Percentiles rank a stretch among this genome's conserved stretches.
phyloP scores from a whole-genome alignment of 2,329 filamentous ascomycete genomes.

The Aspergillaceae sp. region DNA sequence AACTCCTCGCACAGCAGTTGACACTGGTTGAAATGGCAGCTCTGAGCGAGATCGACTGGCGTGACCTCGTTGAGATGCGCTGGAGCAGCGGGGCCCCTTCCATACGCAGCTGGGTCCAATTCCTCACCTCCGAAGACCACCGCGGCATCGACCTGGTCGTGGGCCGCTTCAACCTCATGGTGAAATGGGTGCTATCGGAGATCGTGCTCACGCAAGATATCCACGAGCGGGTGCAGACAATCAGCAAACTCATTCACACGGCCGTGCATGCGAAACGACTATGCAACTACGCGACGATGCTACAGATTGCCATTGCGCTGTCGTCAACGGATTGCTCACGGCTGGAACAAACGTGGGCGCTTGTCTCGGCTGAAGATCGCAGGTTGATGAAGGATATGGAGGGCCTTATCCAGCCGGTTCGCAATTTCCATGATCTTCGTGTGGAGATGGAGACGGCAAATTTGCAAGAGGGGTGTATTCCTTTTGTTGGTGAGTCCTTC shows the following conservation, averaged over 20 bases:
- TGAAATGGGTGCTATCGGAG: slow-evolving; percentile 58
- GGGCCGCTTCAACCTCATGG: slow-evolving; percentile 57
- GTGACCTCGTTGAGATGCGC: slow-evolving; percentile 55
- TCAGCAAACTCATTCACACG: slow-evolving; percentile 57
- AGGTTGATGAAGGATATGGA: slow-evolving; percentile 52
- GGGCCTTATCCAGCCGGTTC: slow-evolving; percentile 51
- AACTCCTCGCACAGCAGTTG: slow-evolving; percentile 54
- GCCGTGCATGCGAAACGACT: slow-evolving; percentile 50
- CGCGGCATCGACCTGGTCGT: slow-evolving; percentile 57
- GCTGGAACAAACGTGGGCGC: slow-evolving; percentile 50
- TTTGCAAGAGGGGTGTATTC: slow-evolving; percentile 54
- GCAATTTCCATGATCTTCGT: slow-evolving; percentile 55
- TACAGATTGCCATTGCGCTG: slow-evolving; percentile 56
- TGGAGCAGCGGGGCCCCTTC: slow-evolving; percentile 50
- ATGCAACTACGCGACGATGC: slow-evolving; percentile 58
- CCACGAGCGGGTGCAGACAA: slow-evolving; percentile 51
- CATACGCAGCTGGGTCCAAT: slow-evolving; percentile 54
- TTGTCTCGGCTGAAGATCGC: slow-evolving; percentile 48
- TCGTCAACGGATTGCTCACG: slow-evolving; percentile 52
- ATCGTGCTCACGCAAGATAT: slow-evolving; percentile 51
- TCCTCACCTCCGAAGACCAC: slow-evolving; percentile 46
- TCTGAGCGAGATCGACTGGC: slow-evolving; percentile 58
- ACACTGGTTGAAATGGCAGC: slow-evolving; percentile 59
- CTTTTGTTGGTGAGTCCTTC: slow-evolving; percentile 49
- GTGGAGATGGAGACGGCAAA: slow-evolving; percentile 55